Percentiles rank a stretch among this genome's conserved stretches.
Conservation (phyloP, 176 grass and related monocot genomes). For the Rhynchospora breviuscula region DNA sequence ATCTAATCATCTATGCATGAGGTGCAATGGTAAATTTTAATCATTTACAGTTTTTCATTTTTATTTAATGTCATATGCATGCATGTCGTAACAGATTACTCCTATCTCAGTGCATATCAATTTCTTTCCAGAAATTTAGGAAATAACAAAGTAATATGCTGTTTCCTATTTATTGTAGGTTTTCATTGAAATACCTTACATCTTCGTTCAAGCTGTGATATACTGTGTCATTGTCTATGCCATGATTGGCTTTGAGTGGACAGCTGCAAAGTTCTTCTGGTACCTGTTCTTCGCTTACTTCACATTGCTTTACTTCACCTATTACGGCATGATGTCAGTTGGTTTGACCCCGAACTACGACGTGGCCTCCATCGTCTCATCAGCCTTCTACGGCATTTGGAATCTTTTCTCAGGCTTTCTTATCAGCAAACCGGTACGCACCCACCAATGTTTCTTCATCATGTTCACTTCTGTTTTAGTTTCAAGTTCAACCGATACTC, state of each 20-base stretch:
- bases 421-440: conserved; percentile 55
- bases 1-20: neutral
- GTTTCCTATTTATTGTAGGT: conserved; percentile 44
- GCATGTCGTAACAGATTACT: neutral
- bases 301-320: conserved; percentile 96
- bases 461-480: neutral
- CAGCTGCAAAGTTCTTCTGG: conserved; percentile 68
- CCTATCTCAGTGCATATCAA: neutral
- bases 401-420: conserved; percentile 85
- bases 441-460: neutral
- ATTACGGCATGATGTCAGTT: conserved; percentile 90
- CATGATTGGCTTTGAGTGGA: conserved; percentile 93
- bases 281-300: conserved; percentile 91
- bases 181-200: conserved; percentile 71
- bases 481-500: neutral
- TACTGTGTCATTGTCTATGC: conserved; percentile 75
- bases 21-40: neutral
- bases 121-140: neutral
- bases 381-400: conserved; percentile 70
- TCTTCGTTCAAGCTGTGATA: conserved; percentile 45
- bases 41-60: neutral
- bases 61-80: neutral
- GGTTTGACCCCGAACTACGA: conserved; percentile 77
- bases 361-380: conserved; percentile 54
- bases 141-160: neutral